phyloP scores from a whole-genome alignment of 1,284 basidiomycete species.

The Boletellus sp. region DNA sequence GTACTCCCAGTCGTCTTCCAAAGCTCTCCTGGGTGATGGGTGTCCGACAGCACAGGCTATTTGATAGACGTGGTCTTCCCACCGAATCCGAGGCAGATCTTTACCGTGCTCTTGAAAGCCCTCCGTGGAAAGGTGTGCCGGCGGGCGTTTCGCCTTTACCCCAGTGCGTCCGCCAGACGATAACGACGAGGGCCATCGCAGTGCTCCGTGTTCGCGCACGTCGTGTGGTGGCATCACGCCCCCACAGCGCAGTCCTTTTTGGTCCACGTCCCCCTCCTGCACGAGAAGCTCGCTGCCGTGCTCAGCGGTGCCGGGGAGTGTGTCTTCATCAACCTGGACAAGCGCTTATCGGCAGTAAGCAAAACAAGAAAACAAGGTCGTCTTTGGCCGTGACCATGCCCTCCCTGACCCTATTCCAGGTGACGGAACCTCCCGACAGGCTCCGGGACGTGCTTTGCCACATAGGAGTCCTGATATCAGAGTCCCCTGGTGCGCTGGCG shows the following conservation, averaged over 20 bases:
- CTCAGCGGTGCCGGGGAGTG: conserved; percentile 7
- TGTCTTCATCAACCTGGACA: conserved; percentile 22
- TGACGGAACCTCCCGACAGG: conserved; percentile 5
- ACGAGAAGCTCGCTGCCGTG: conserved; percentile 8
- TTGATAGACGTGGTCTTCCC: conserved; percentile 27
- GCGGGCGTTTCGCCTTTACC: no score
- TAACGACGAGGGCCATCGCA: neutral
- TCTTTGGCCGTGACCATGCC: neutral
- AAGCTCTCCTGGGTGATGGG: neutral
- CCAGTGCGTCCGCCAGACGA: neutral
- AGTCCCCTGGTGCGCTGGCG: conserved; percentile 10
- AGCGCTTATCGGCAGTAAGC: conserved; percentile 22
- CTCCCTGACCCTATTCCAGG: conserved; percentile 9
- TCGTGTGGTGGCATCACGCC: conserved; percentile 41
- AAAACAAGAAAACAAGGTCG: neutral
- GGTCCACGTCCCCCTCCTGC: conserved; percentile 32
- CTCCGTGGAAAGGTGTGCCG: conserved; percentile 28
- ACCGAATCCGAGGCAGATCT: conserved; percentile 15
- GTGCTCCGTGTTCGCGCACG: conserved; percentile 31
- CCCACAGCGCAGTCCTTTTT: conserved; percentile 46
- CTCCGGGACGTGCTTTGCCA: conserved; percentile 15
- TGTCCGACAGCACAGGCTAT: conserved; percentile 21
- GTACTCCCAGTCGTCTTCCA: neutral
- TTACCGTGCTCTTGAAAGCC: conserved; percentile 14
- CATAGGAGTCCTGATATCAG: conserved; percentile 24